Base-by-base conservation (phyloP, 768 basidiomycete species). In the Agaricus bisporus region DNA sequence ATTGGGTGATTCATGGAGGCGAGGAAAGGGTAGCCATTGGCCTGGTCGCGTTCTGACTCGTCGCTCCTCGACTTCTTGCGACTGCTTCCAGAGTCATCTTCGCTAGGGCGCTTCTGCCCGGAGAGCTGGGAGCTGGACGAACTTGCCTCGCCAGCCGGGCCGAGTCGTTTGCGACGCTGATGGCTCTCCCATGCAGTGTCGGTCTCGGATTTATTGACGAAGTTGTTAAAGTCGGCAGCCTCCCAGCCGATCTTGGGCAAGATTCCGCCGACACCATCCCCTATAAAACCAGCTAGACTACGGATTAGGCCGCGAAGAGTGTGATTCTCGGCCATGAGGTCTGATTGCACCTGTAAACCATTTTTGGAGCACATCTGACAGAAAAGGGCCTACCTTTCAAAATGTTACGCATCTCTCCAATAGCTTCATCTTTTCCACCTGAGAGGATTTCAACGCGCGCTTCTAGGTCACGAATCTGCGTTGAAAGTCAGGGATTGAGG, bases 391-490 rank as follows among this genome's bases (percentile, higher is more conserved):
- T 41, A 83, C 88, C 88, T 72, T 82, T 89, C 41, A 94, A 70
- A 46, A 95, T 85, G 59, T 87, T 85, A 55, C 87, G 77, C 78
- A 94, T 79, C 66, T 94, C 88, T 26, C 80, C 81, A 51, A 91
- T 72, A 5, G 91, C 85, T 68, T 95, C 91, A 75, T 94, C 94
- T 62, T 92, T 86, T 39, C 89, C 90, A 17, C 91, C 92, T 5
- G 93, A 95, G 15, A 97, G 78, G 7, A 97, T 85, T 69, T 95
- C 93, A n/a, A 97, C 91, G 42, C 90, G 82, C 17, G 93, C 93
- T 71, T 97, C 94, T 36, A 97, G 82, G 70, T 97, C 94, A 18
- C 93, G 89, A 68, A 97, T 94, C 91, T 97, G 61, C 14, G 8
- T 5, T 15, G 20, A 25, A 22, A 36, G 38, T 32, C 37, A 29